These are phyloP conservation scores for Trichoderma sp. DNA, from an alignment of 2,329 filamentous ascomycete genomes.

Conservation along the genomic window DNA sequence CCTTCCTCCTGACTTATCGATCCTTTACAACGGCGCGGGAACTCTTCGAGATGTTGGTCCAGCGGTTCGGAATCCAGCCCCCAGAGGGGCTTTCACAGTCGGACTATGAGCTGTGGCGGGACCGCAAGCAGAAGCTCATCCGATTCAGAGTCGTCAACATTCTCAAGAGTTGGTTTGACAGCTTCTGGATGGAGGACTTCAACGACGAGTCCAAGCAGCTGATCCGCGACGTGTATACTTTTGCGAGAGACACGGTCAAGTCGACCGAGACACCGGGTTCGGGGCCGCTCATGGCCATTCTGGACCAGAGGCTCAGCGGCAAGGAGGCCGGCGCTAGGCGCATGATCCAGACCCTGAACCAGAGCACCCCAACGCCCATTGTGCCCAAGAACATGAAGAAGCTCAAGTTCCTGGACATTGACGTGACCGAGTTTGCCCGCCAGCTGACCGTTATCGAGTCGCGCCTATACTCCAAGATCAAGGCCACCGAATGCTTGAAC, in stretches of 20 bases:
- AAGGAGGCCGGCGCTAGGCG: conserved; percentile 85
- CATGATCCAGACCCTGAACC: conserved; percentile 82
- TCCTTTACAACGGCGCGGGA: conserved; percentile 92
- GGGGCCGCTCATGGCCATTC: conserved; percentile 76
- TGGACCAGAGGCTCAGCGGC: conserved; percentile 86
- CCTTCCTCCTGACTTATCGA: conserved; percentile 93
- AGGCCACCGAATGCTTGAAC: conserved; percentile 92
- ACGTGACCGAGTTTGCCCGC: conserved; percentile 93
- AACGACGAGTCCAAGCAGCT: conserved; percentile 81
- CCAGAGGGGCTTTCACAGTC: conserved; percentile 74
- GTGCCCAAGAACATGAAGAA: conserved; percentile 99
- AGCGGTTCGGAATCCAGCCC: conserved; percentile 89
- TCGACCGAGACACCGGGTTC: conserved; percentile 92
- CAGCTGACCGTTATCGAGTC: conserved; percentile 98
- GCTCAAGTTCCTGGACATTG: conserved; percentile 96
- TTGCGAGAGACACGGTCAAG: conserved; percentile 89
- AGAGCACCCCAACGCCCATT: conserved; percentile 82
- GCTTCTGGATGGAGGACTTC: conserved; percentile 97
- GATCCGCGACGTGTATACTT: conserved; percentile 84
- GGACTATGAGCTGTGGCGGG: conserved; percentile 86
- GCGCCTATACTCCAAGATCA: conserved; percentile 91
- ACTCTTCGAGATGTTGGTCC: conserved; percentile 88
- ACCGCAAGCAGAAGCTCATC: conserved; percentile 94
- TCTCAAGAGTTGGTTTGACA: conserved; percentile 97
- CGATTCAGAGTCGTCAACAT: conserved; percentile 97